Evolutionary conservation across 441 rosid genomes (phyloP).

Genomic region (Erodium chrysanthum): DNA sequence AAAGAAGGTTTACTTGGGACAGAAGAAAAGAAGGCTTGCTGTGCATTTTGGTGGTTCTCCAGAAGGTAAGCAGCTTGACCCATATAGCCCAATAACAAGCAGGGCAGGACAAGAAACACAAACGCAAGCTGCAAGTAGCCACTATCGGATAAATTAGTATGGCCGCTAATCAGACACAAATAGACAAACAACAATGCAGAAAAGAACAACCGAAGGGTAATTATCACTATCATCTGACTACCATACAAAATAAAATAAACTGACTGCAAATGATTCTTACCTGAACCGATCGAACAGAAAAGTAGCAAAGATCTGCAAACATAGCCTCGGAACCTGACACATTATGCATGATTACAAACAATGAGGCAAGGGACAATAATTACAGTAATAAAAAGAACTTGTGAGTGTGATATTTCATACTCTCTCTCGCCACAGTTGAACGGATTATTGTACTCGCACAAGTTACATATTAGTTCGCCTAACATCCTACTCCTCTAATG

Average conservation of each 20-base stretch:
- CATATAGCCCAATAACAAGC: slow-evolving; percentile 89
- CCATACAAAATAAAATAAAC: background rate
- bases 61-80: slow-evolving; percentile 97
- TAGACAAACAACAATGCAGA: background rate
- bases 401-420: slow-evolving; percentile 11
- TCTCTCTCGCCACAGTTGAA: background rate
- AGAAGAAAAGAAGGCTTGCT: slow-evolving; percentile 74
- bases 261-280: slow-evolving; percentile 30
- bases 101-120: slow-evolving; percentile 85
- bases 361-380: background rate
- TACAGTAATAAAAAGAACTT: background rate
- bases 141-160: slow-evolving; percentile 32
- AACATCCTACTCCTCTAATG: background rate
- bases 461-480: background rate
- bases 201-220: slow-evolving; percentile 13
- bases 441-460: background rate
- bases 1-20: slow-evolving; percentile 62
- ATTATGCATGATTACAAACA: slow-evolving; percentile 15
- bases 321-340: slow-evolving; percentile 90
- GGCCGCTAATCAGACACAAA: slow-evolving; percentile 16
- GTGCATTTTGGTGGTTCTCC: slow-evolving; percentile 44
- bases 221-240: background rate
- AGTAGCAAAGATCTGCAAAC: slow-evolving; percentile 99
- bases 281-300: slow-evolving; percentile 91
- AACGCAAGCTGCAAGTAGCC: slow-evolving; percentile 83